These are phyloP conservation scores for Aspergillus carbonarius DNA, from an alignment of 2,329 filamentous ascomycete genomes.

Conservation along the genomic window DNA sequence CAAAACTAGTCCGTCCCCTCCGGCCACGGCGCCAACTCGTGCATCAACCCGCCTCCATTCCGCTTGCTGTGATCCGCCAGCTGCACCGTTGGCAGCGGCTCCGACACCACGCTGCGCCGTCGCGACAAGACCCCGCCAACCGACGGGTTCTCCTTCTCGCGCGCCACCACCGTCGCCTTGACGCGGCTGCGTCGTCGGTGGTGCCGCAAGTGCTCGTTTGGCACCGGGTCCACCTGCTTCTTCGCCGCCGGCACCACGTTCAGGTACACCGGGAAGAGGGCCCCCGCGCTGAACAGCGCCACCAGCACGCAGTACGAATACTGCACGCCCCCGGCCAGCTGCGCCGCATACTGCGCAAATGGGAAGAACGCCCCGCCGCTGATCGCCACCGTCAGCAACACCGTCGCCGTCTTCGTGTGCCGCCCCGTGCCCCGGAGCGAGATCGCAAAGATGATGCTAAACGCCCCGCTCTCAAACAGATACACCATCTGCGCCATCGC, in stretches of 20 bases:
- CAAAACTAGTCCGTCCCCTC: constrained; percentile 9
- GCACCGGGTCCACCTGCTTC: constrained; percentile 52
- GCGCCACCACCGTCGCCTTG: constrained; percentile 13
- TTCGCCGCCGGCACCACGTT: constrained; percentile 50
- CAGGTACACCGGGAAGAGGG: constrained; percentile 56
- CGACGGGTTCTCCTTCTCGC: constrained; percentile 32
- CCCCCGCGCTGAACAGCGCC: constrained; percentile 52
- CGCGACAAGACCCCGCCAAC: constrained; percentile 31
- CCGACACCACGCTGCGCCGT: constrained; percentile 27
- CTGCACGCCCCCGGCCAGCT: constrained; percentile 38
- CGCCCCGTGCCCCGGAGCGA: constrained; percentile 57
- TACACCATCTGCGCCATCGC: constrained; percentile 54
- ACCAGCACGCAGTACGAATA: constrained; percentile 56
- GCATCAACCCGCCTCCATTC: constrained; percentile 17
- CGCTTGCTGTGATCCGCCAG: constrained; percentile 1
- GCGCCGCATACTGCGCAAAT: constrained; percentile 53
- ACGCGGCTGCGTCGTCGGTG: constrained; percentile 22
- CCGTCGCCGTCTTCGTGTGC: constrained; percentile 58
- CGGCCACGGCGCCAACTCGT: constrained; percentile 21
- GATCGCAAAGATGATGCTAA: constrained; percentile 60
- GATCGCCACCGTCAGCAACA: constrained; percentile 55
- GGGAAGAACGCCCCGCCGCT: constrained; percentile 56
- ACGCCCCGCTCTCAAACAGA: constrained; percentile 62
- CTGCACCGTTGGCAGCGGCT: constrained; percentile 22
- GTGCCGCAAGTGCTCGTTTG: constrained; percentile 37